These are phyloP conservation scores for Moricandia arvensis DNA, from an alignment of 345 rosid species.

Conservation along the genomic window DNA sequence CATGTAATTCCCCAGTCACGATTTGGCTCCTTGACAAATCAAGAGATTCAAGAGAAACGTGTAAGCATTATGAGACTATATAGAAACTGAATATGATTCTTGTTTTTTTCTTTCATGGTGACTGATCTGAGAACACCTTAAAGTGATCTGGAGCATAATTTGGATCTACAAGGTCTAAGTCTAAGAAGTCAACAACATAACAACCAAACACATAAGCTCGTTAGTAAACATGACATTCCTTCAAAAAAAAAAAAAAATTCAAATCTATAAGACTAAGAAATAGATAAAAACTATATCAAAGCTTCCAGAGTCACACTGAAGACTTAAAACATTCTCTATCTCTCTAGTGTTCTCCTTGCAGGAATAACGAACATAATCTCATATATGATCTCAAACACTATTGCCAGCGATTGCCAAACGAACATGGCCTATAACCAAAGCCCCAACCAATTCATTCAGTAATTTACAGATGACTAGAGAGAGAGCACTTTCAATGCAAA, in stretches of 20 bases:
- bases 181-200: not conserved
- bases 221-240: not conserved
- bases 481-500: not conserved
- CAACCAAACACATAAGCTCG: not conserved
- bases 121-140: no score
- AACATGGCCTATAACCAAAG: no score
- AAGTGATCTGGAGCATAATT: no score
- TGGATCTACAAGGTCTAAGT: no score
- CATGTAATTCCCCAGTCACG: no score
- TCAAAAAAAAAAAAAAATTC: not conserved
- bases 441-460: conserved; percentile 2
- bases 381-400: not conserved
- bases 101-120: not conserved
- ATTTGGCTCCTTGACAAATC: no score
- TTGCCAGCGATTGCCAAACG: no score
- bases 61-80: no score
- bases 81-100: not conserved
- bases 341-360: not conserved
- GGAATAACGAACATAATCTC: not conserved
- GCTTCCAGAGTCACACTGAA: not conserved
- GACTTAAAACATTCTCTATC: not conserved
- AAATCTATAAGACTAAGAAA: not conserved
- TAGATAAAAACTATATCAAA: not conserved
- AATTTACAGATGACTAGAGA: not conserved
- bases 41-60: no score